phyloP scores from a whole-genome alignment of 805 yeast genomes.

The Blastobotrys peoriensis region DNA sequence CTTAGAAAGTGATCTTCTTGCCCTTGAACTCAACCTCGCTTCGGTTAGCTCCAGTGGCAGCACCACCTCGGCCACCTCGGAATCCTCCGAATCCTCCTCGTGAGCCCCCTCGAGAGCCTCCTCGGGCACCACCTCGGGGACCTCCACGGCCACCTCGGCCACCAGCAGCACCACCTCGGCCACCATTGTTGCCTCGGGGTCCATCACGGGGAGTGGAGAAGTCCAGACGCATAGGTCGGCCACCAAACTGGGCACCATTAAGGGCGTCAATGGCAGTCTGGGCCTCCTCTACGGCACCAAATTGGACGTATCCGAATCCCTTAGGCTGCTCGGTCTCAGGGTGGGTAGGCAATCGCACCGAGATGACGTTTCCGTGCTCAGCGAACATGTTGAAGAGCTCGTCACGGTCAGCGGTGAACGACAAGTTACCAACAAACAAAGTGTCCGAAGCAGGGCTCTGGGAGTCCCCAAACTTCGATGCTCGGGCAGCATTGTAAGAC shows the following conservation, averaged over 20 bases:
- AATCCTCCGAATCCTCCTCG: constrained; percentile 23
- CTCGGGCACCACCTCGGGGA: constrained; percentile 15
- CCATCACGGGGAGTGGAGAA: constrained; percentile 75
- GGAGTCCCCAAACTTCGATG: constrained; percentile 82
- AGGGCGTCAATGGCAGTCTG: constrained; percentile 77
- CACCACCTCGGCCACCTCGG: constrained; percentile 28
- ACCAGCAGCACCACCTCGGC: constrained; percentile 27
- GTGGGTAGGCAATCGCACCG: constrained; percentile 95
- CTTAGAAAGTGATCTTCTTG: constrained; percentile 36
- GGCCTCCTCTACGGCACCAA: constrained; percentile 80
- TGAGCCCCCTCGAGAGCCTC: constrained; percentile 27
- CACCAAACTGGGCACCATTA: constrained; percentile 84
- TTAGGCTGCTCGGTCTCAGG: constrained; percentile 98
- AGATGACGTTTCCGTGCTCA: constrained; percentile 72
- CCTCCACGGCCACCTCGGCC: constrained; percentile 31
- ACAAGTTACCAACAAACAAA: constrained; percentile 89
- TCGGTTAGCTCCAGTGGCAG: constrained; percentile 53
- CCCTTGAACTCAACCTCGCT: constrained; percentile 73
- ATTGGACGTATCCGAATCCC: constrained; percentile 98
- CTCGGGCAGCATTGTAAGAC: constrained; percentile 64
- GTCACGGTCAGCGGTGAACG: constrained; percentile 85
- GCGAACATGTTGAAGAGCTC: constrained; percentile 65
- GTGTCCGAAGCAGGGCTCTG: constrained; percentile 94
- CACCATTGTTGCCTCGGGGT: constrained; percentile 31
- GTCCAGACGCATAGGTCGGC: constrained; percentile 92